Evolutionary conservation across 192 early-diverging fungal genomes (phyloP).

Genomic region (Coemansia sp.): DNA sequence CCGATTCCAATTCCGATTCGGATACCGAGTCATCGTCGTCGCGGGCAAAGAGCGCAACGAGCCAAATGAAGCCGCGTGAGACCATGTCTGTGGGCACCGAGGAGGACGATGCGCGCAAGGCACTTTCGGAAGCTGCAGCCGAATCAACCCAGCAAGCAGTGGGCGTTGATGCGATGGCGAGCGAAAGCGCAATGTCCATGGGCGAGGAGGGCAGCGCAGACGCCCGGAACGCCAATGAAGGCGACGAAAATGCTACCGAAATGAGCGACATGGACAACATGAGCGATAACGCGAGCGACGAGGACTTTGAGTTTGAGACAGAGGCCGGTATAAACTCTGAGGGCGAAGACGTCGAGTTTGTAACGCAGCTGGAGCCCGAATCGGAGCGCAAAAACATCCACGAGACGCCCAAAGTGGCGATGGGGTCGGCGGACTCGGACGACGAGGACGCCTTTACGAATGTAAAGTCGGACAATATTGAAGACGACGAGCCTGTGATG

Average conservation of each 20-base stretch:
- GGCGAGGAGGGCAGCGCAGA: not conserved
- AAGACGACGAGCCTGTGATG: constrained; percentile 10
- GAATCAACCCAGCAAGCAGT: constrained; percentile 39
- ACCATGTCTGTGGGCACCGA: constrained; percentile 3
- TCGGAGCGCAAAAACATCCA: constrained; percentile 15
- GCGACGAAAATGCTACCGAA: constrained; percentile 8
- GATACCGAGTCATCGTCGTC: constrained; percentile 11
- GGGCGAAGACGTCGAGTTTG: constrained; percentile 38
- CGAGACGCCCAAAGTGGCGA: constrained; percentile 44
- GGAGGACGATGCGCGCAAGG: constrained; percentile 28
- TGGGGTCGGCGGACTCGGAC: constrained; percentile 43
- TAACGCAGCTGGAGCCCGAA: constrained; percentile 37
- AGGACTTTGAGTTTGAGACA: constrained; percentile 34
- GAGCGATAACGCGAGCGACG: constrained; percentile 14
- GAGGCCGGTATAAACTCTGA: constrained; percentile 29
- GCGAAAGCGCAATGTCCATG: constrained; percentile 10
- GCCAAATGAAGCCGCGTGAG: not conserved
- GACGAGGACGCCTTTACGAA: constrained; percentile 40
- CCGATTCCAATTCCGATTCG: constrained; percentile 13
- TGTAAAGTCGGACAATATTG: not conserved
- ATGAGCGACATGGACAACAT: constrained; percentile 5
- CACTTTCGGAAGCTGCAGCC: constrained; percentile 33
- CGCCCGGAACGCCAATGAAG: not conserved
- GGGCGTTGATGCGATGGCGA: constrained; percentile 12
- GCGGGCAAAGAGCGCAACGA: constrained; percentile 1